A percentile compares a stretch with the other conserved stretches of the same genome.
These are phyloP conservation scores for Crucibulum laeve DNA, from an alignment of 768 basidiomycete species.

Conservation along the genomic window DNA sequence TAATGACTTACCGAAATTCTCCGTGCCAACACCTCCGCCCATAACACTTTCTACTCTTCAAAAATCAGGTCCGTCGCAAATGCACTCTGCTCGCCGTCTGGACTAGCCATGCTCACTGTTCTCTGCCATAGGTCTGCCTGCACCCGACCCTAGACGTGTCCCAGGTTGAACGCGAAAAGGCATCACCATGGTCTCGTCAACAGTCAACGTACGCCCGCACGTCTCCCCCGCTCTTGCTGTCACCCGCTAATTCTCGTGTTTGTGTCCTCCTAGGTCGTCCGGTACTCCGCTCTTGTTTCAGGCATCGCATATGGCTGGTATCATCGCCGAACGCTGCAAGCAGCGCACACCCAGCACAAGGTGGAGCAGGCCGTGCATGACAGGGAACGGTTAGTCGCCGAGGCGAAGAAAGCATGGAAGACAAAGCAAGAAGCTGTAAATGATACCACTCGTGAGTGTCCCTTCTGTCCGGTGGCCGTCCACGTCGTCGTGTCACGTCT, in stretches of 20 bases:
- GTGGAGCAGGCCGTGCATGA: conserved; percentile 68
- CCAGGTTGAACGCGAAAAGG: conserved; percentile 22
- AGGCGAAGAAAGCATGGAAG: conserved; percentile 90
- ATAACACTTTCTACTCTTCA: conserved; percentile 22
- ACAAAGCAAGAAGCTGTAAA: conserved; percentile 62
- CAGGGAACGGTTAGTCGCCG: conserved; percentile 70
- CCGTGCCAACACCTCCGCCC: conserved; percentile 25
- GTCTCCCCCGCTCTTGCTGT: conserved; percentile 5
- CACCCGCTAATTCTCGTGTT: conserved; percentile 4
- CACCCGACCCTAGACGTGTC: conserved; percentile 22
- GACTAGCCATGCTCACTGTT: neutral
- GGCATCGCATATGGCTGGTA: conserved; percentile 91
- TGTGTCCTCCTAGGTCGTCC: conserved; percentile 66
- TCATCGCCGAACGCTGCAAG: conserved; percentile 88
- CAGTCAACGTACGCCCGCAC: conserved; percentile 60
- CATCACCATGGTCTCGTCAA: conserved; percentile 63
- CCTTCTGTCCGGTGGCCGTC: conserved; percentile 1
- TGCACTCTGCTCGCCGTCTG: neutral
- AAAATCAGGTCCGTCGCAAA: conserved; percentile 27
- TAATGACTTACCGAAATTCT: conserved; percentile 42
- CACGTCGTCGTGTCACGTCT: neutral
- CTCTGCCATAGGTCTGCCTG: conserved; percentile 16
- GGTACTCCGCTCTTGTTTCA: conserved; percentile 85
- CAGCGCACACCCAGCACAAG: conserved; percentile 72
- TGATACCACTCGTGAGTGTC: conserved; percentile 50